phyloP scores from a whole-genome alignment of 139 green algal species.

The Auxenochlorella pyrenoidosa region DNA sequence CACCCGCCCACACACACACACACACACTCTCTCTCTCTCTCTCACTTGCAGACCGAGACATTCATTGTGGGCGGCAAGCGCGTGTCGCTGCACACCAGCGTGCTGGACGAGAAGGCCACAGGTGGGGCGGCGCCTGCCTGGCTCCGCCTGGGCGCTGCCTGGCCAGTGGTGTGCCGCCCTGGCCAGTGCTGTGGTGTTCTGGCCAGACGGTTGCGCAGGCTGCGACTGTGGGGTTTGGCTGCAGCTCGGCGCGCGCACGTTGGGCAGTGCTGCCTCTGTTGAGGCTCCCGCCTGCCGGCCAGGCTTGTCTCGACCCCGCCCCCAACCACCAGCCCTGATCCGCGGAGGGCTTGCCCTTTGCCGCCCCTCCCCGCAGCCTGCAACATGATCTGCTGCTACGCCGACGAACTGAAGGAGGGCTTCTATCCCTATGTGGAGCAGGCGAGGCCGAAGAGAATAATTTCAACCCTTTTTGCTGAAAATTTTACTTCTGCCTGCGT shows the following conservation, averaged over 20 bases:
- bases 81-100: slow-evolving; percentile 79
- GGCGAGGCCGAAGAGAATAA: neutral
- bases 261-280: too few relatives aligned
- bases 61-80: slow-evolving; percentile 82
- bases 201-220: too few relatives aligned
- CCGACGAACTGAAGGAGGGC: slow-evolving; percentile 95
- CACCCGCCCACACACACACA: too few relatives aligned
- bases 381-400: slow-evolving; percentile 99
- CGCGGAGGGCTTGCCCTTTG: too few relatives aligned
- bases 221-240: too few relatives aligned
- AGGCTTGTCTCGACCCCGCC: neutral
- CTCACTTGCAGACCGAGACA: slow-evolving; percentile 63
- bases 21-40: too few relatives aligned
- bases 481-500: too few relatives aligned
- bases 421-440: slow-evolving; percentile 94
- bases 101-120: slow-evolving; percentile 97
- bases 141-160: too few relatives aligned
- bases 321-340: neutral
- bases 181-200: neutral
- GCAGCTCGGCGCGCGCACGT: too few relatives aligned
- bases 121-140: neutral
- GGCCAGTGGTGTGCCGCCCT: neutral
- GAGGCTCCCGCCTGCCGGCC: too few relatives aligned
- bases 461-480: too few relatives aligned
- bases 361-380: slow-evolving; percentile 68